These are phyloP conservation scores for Coniochaeta sp. DNA, from an alignment of 2,329 filamentous ascomycete species.

Conservation along the genomic window DNA sequence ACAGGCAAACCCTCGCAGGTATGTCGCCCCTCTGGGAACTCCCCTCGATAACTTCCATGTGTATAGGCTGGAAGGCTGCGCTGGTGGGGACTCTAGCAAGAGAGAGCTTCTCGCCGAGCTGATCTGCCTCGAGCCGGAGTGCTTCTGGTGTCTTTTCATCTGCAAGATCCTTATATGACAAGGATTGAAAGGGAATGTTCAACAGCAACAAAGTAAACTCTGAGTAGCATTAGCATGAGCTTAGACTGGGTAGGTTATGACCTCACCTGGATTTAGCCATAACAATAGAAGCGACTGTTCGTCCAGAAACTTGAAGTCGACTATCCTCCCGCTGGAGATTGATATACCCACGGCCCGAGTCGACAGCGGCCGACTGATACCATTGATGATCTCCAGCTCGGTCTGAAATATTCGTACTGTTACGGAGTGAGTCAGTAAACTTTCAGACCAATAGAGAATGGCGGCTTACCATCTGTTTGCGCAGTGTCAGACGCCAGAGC, in stretches of 20 bases:
- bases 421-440: background rate
- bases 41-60: slow-evolving; percentile 44
- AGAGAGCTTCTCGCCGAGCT: background rate
- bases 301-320: slow-evolving; percentile 63
- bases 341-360: slow-evolving; percentile 32
- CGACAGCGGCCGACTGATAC: slow-evolving; percentile 43
- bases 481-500: slow-evolving; percentile 31
- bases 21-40: slow-evolving; percentile 36
- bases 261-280: slow-evolving; percentile 31
- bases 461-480: slow-evolving; percentile 26
- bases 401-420: slow-evolving; percentile 39
- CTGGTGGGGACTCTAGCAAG: slow-evolving; percentile 14
- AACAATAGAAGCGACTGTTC: slow-evolving; percentile 55
- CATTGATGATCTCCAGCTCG: slow-evolving; percentile 45
- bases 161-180: slow-evolving; percentile 4
- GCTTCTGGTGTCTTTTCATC: background rate
- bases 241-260: background rate
- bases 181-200: background rate
- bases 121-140: background rate
- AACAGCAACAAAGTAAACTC: background rate
- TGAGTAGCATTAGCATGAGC: background rate
- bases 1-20: slow-evolving; percentile 41
- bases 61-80: slow-evolving; percentile 29
- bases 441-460: background rate
- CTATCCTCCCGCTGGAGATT: slow-evolving; percentile 34